Evolutionary conservation across 164 flowering plant genomes (phyloP), one percentile per base, ranked within the genome.

Genomic region (Piper betle): DNA sequence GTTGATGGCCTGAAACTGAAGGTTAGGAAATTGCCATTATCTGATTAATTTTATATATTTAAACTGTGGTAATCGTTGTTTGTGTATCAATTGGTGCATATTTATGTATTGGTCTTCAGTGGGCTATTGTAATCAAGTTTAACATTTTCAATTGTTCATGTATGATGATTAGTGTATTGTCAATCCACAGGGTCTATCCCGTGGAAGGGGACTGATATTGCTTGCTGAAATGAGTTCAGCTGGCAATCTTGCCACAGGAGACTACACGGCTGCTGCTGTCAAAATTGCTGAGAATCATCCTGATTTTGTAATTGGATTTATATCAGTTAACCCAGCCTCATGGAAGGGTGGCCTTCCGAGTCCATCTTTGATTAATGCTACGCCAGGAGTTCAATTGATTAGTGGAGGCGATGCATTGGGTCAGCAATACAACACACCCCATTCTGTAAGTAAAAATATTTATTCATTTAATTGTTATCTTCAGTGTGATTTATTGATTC

Each of bases 151-250:
- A 25, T 38, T 55, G 13, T 17, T 55, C 18, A 39, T 11, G 13
- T 58, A 46, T 37, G 2, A 37, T 41, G 8, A 57, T 40, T n/a
- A 50, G 40, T 42, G 33, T 33, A 17, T 37, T 50, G 39, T 57
- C 65, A 20, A 38, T 53, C 15, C 65, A 33, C 52, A 93, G 99
- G 99, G 99, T 41, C 74, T 90, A 75, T 82, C 97, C 58, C 88
- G 77, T 54, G 99, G 99, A 39, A 84, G 94, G 66, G 97, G 96
- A 19, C 73, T 93, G 61, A 76, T 93, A 69, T 72, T 93, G 76
- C 87, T 90, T 50, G 99, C 99, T 65, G 99, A 93, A 79, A 93
- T 93, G 99, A 93, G 99, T 75, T 93, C 99, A 43, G 78, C 97
- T 62, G 99, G 96, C 66, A 93, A 84, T 69, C 81, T 93, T 68